Base-by-base conservation (phyloP, 2,329 filamentous ascomycete species). In the Neopestalotiopsis rosae region DNA sequence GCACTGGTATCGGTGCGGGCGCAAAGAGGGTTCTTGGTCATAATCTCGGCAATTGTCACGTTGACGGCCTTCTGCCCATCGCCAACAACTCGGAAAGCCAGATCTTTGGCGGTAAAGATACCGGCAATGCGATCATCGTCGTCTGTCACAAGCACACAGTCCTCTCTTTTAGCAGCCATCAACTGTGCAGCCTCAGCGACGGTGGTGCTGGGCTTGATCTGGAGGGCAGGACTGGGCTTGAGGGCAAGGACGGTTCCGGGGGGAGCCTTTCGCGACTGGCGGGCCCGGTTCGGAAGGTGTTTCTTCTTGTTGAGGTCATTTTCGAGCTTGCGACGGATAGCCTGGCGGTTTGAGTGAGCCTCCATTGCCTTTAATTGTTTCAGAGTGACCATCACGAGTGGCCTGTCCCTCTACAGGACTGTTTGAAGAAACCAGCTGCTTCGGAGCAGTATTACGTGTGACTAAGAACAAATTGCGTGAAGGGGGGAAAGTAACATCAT, bases 11-110 rank as follows among this genome's bases (percentile, higher is more conserved):
- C 96, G 69, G 96, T 99, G 80, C 96, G 91, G 67, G 96, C 96
- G 81, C 96, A 99, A 17, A 99, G 89, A 12, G 96, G 96, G 84
- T 99, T 99, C 87, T 98, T 98, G 79, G 96, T 99, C 96, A 99
- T 99, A 81, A 99, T 99, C 79, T 98, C 95, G 74, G 94, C 93
- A 79, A 99, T 98, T 28, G 94, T 97, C 75, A 98, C 90, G 79
- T 91, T 94, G 80, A 90, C 92, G 40, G 96, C 93, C 84, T 97
- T 97, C 77, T 95, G 88, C 34, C 96, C 96, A 68, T 91, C 90
- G 68, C 95, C 96, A 32, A 99, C 95, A 12, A 99, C 96, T 69
- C 96, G 91, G 86, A 98, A 99, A 20, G 96, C 96, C 79, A 99
- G 87, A 85, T 99, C 96, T 86, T 99, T 99, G 74, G 96, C 96